Evolutionary conservation across 305 asterid genomes (phyloP).

Genomic region (Solanum hybrid): DNA sequence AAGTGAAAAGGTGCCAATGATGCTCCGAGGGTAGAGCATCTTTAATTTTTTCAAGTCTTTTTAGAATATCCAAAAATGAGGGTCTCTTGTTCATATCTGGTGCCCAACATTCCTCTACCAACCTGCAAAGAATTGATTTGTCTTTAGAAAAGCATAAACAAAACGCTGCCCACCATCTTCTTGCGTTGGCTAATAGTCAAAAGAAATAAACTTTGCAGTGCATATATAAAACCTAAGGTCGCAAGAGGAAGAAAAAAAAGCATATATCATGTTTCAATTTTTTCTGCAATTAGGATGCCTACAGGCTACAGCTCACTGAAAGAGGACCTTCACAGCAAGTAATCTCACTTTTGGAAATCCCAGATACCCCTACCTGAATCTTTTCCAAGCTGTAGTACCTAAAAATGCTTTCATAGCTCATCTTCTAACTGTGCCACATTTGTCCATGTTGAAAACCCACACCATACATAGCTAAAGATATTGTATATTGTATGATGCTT

Average conservation of each 20-base stretch:
- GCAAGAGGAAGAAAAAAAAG: not conserved
- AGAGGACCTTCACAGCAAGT: not conserved
- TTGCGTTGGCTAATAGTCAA: not conserved
- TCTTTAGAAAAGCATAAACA: not conserved
- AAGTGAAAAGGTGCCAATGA: slow-evolving; percentile 62
- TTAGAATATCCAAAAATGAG: slow-evolving; percentile 72
- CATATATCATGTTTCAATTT: not conserved
- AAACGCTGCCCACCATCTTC: not conserved
- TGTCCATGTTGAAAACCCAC: not conserved
- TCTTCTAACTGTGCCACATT: not conserved
- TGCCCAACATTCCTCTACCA: slow-evolving; percentile 80
- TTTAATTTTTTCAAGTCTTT: slow-evolving; percentile 61
- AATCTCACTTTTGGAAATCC: not conserved
- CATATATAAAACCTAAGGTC: not conserved
- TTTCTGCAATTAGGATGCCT: not conserved
- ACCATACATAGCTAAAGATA: not conserved
- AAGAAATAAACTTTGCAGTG: not conserved
- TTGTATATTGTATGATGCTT: not conserved
- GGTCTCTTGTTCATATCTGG: slow-evolving; percentile 82
- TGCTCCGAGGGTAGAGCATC: slow-evolving; percentile 47
- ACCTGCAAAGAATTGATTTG: slow-evolving; percentile 25
- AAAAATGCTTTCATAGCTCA: not conserved
- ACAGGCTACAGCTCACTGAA: not conserved
- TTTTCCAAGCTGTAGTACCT: not conserved
- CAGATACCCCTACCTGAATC: not conserved